Base-by-base conservation (phyloP, 2,329 filamentous ascomycete species). In the Xylaria sp. region DNA sequence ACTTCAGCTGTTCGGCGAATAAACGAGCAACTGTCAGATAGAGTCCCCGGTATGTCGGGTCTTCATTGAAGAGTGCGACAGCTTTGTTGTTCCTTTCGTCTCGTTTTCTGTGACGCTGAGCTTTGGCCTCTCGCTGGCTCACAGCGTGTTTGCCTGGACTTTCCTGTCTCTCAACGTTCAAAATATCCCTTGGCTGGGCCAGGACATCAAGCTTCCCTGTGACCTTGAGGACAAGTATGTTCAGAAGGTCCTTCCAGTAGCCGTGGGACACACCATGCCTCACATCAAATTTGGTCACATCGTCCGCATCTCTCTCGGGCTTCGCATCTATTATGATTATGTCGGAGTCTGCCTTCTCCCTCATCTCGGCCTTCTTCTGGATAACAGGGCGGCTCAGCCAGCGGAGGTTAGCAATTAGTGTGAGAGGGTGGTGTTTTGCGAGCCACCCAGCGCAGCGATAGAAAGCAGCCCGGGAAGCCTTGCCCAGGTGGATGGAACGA, bases 191-290 rank as follows among this genome's bases (percentile, higher is more conserved):
- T 2, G 79, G 79, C 27, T 82, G 66, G 2, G 75, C 74, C 11
- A 78, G 68, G 5, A 75, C 75, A 13, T 76, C 72, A 11, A 87
- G 76, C 68, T 81, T 75, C 21, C 76, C 74, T 52, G 84, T 80
- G 23, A 77, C 81, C 0, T 80, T 79, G 2, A 88, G 75, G 1
- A 78, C 81, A 0, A 87, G 75, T 2, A 87, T 76, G 65, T 87
- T 87, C 2, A 87, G 73, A 3, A 87, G 73, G 67, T 87, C 85
- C 65, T 87, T 87, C 84, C 84, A 88, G 72, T 87, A 87, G 0
- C 85, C 84, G 53, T 87, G 85, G 4, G 85, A 76, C 2, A 84
- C 78, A 0, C 81, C 81, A 37, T 83, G 71, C 46, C 73, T 72
- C 15, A 83, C 77, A 38, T 85, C 79, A 58, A 78, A 77, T 8